phyloP scores from a whole-genome alignment of 192 early-diverging fungal genomes.

The Coemansia sp. region DNA sequence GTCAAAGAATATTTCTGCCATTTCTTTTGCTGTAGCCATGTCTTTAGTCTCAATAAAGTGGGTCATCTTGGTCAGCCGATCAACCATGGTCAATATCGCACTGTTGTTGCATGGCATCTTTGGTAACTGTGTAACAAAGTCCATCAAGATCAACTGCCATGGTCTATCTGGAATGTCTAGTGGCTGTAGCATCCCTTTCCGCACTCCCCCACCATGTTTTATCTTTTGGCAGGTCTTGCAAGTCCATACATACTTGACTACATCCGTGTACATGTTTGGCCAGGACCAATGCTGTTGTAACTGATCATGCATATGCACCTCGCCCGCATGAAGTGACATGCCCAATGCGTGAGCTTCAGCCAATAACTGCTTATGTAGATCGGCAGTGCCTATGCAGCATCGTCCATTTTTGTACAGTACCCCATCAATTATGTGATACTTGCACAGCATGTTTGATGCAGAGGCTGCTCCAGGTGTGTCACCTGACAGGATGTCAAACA shows the following conservation, averaged over 20 bases:
- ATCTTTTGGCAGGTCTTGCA: slow-evolving; percentile 12
- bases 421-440: too few relatives aligned
- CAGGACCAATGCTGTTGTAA: not conserved
- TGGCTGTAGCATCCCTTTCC: not conserved
- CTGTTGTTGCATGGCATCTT: not conserved
- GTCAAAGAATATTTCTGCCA: slow-evolving; percentile 21
- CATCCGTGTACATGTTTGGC: slow-evolving; percentile 6
- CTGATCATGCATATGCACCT: too few relatives aligned
- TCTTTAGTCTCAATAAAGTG: not conserved
- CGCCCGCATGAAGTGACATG: too few relatives aligned
- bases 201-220: not conserved
- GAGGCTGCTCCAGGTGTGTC: too few relatives aligned
- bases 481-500: too few relatives aligned
- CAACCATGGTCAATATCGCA: slow-evolving; percentile 6
- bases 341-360: too few relatives aligned
- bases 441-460: too few relatives aligned
- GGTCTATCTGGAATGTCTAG: not conserved
- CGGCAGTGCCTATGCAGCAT: too few relatives aligned
- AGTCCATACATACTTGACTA: not conserved
- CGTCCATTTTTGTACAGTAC: too few relatives aligned
- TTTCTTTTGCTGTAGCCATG: not conserved
- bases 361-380: too few relatives aligned
- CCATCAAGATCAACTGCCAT: not conserved
- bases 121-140: not conserved
- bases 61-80: slow-evolving; percentile 2